Conservation (phyloP, 202 grass and related monocot species). For the Saccharum hybrid region DNA sequence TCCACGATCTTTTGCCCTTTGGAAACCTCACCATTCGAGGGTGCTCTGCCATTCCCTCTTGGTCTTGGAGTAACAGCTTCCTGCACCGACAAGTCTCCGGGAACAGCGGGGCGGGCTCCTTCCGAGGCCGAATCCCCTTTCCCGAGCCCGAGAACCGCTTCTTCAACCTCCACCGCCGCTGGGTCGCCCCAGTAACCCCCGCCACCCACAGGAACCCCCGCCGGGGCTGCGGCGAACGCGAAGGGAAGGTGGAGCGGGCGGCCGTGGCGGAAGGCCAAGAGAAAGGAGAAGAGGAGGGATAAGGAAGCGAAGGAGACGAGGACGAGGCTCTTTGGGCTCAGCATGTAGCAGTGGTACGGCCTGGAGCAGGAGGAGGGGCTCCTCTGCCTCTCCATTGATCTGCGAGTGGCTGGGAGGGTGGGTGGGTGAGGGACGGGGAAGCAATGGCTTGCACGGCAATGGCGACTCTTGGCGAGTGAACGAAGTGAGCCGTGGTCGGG, state of each 20-base stretch:
- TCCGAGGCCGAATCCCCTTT: not conserved
- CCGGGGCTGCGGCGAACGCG: not conserved
- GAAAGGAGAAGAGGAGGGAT: conserved; percentile 64
- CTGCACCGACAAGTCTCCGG: conserved; percentile 15
- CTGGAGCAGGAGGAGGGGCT: conserved; percentile 33
- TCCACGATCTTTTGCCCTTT: not conserved
- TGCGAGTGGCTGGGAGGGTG: not conserved
- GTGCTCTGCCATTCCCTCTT: conserved; percentile 16
- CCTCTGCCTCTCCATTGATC: conserved; percentile 66
- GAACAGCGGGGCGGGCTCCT: not conserved
- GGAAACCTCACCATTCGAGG: not conserved
- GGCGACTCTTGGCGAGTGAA: not conserved
- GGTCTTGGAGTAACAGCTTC: conserved; percentile 8
- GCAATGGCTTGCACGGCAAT: not conserved
- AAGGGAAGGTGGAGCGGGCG: conserved; percentile 48
- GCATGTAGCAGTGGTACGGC: conserved; percentile 32
- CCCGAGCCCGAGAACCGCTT: not conserved
- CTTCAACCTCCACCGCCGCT: conserved; percentile 14
- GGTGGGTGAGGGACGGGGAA: not conserved
- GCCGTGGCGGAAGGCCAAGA: conserved; percentile 63
- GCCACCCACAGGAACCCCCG: not conserved
- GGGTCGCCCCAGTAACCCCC: not conserved
- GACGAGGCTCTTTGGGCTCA: conserved; percentile 56
- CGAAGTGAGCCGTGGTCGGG: not conserved
- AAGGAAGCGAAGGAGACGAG: conserved; percentile 58